These are phyloP conservation scores for Barnettozyma californica DNA, from an alignment of 805 yeast genomes.

Conservation along the genomic window DNA sequence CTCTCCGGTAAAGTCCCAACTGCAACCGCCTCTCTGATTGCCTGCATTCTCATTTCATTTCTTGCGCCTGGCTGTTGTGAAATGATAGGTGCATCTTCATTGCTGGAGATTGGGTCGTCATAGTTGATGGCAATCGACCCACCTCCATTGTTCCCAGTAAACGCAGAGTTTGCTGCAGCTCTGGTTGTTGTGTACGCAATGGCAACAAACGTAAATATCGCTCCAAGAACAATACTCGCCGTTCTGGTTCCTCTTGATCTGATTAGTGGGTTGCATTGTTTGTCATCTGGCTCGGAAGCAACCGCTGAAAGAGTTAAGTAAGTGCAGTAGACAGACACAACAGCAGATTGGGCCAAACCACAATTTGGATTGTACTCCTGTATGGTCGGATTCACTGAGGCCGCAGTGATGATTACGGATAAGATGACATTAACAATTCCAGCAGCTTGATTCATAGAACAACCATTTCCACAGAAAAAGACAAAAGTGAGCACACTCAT, in stretches of 20 bases:
- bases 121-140: slow-evolving; percentile 31
- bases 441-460: slow-evolving; percentile 86
- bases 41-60: slow-evolving; percentile 77
- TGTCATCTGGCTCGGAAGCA: slow-evolving; percentile 94
- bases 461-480: slow-evolving; percentile 75
- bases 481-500: slow-evolving; percentile 78
- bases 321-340: slow-evolving; percentile 92
- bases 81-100: slow-evolving; percentile 28
- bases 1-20: slow-evolving; percentile 93
- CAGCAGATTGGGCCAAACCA: slow-evolving; percentile 93
- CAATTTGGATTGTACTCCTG: slow-evolving; percentile 94
- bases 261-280: slow-evolving; percentile 83
- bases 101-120: slow-evolving; percentile 20
- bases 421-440: slow-evolving; percentile 71
- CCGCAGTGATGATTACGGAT: slow-evolving; percentile 53
- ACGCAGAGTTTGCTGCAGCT: slow-evolving; percentile 82
- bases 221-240: slow-evolving; percentile 81
- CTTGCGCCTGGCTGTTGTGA: slow-evolving; percentile 48
- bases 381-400: slow-evolving; percentile 75
- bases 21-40: slow-evolving; percentile 90
- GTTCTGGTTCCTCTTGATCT: slow-evolving; percentile 89
- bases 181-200: slow-evolving; percentile 96
- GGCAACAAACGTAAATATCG: slow-evolving; percentile 88
- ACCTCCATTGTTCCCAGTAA: slow-evolving; percentile 39
- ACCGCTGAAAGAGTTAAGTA: slow-evolving; percentile 89